These are phyloP conservation scores for Leccinum griseonigrum DNA, from an alignment of 1,284 basidiomycete species.

Conservation along the genomic window DNA sequence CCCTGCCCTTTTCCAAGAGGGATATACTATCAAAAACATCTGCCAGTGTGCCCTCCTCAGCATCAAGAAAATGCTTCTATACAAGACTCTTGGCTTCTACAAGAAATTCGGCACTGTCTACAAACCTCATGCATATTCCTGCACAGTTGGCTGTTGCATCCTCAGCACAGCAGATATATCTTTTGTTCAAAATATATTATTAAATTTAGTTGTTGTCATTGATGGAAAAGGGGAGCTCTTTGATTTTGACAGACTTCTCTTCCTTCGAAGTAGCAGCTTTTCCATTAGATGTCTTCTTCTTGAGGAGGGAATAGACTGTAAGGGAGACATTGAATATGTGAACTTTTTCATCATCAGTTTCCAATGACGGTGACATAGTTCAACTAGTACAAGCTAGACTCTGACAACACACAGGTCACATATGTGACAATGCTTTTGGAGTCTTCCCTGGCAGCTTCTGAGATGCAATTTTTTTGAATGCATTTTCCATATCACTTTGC, in stretches of 20 bases:
- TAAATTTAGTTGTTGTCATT: not conserved
- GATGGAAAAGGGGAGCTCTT: not conserved
- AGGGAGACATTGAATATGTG: not conserved
- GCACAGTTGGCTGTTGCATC: not conserved
- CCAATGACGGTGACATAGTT: no score
- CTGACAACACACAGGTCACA: no score
- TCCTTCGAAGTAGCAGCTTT: not conserved
- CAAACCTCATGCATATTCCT: not conserved
- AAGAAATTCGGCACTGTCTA: not conserved
- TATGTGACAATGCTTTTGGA: no score
- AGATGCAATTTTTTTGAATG: no score
- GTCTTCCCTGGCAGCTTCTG: no score
- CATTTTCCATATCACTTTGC: no score
- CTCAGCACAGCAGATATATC: not conserved
- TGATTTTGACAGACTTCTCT: not conserved
- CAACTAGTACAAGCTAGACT: no score
- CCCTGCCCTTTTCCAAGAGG: not conserved
- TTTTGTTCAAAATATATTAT: not conserved
- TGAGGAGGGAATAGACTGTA: not conserved
- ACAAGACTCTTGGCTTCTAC: conserved; percentile 1
- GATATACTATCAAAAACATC: not conserved
- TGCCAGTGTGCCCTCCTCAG: not conserved
- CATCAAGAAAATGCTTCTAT: conserved; percentile 2
- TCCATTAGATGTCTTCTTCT: not conserved
- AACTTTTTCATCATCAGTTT: no score